These are phyloP conservation scores for Fusarium miscanthi DNA, from an alignment of 2,329 filamentous ascomycete species.

Conservation along the genomic window DNA sequence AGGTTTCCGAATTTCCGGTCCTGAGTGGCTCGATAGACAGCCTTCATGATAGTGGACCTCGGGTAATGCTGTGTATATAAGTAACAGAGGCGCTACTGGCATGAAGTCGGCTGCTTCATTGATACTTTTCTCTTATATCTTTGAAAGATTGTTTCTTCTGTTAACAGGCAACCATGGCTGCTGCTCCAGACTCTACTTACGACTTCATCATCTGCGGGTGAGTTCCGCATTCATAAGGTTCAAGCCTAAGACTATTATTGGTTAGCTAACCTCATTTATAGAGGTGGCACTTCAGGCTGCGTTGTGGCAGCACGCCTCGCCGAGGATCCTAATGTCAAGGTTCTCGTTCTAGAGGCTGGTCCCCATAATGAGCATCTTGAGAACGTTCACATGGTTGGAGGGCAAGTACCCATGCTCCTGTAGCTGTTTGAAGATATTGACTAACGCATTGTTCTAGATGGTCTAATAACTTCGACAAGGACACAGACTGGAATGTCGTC, in stretches of 20 bases:
- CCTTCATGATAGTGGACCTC: not conserved
- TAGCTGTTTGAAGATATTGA: too few species aligned
- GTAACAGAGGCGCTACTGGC: not conserved
- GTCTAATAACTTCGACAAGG: slow-evolving; percentile 59
- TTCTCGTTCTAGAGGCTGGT: slow-evolving; percentile 54
- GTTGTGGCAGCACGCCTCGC: slow-evolving; percentile 53
- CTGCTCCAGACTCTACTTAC: slow-evolving; percentile 37
- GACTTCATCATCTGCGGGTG: slow-evolving; percentile 53
- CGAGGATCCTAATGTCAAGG: slow-evolving; percentile 46
- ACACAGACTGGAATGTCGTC: slow-evolving; percentile 63
- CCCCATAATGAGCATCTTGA: slow-evolving; percentile 57
- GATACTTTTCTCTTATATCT: not conserved
- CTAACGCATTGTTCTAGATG: slow-evolving; percentile 44
- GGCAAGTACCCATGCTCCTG: slow-evolving; percentile 45
- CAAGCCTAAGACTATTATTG: not conserved
- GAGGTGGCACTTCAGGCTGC: slow-evolving; percentile 53
- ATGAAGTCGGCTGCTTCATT: not conserved
- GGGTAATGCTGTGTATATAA: not conserved
- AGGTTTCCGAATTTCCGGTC: not conserved
- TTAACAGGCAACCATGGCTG: slow-evolving; percentile 27
- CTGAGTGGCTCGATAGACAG: not conserved
- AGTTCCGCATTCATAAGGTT: slow-evolving; percentile 16
- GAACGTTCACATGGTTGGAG: slow-evolving; percentile 63
- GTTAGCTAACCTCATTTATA: slow-evolving; percentile 9
- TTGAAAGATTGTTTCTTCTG: not conserved